Percentiles rank a stretch among this genome's conserved stretches.
Evolutionary conservation across 83 land plant genomes (phyloP).

Genomic region (Thuja plicata): DNA sequence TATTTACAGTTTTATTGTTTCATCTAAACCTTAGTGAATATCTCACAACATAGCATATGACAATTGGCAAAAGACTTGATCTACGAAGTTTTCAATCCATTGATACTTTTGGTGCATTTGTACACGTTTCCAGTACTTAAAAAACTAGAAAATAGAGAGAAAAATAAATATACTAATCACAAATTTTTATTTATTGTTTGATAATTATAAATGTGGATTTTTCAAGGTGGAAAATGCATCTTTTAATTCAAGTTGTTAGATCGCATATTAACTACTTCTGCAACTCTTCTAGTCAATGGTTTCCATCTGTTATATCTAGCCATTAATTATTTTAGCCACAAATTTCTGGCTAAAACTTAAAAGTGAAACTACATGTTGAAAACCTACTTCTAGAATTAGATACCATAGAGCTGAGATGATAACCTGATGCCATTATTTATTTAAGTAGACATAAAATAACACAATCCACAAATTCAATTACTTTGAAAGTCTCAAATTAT

Average conservation of each 20-base stretch:
- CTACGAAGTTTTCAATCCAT: neutral
- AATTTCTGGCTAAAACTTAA: neutral
- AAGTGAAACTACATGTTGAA: neutral
- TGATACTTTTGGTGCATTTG: neutral
- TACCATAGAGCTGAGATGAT: neutral
- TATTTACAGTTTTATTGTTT: neutral
- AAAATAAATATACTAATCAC: neutral
- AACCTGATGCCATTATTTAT: constrained; percentile 77
- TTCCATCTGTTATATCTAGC: neutral
- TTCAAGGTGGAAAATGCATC: neutral
- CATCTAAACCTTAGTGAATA: neutral
- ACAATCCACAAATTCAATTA: constrained; percentile 52
- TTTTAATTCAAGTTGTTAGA: neutral
- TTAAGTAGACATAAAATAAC: constrained; percentile 80
- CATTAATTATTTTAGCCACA: neutral
- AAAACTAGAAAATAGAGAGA: neutral
- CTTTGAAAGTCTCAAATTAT: neutral
- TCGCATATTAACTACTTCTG: neutral
- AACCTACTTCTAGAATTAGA: neutral
- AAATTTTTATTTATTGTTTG: neutral
- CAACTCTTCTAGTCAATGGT: neutral
- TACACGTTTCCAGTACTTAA: neutral
- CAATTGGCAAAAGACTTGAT: neutral
- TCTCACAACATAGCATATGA: neutral
- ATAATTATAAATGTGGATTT: neutral